Percentiles rank a stretch among this genome's conserved stretches.
These are phyloP conservation scores for Aspergillus affinis DNA, from an alignment of 495 filamentous ascomycete genomes.

Conservation along the genomic window DNA sequence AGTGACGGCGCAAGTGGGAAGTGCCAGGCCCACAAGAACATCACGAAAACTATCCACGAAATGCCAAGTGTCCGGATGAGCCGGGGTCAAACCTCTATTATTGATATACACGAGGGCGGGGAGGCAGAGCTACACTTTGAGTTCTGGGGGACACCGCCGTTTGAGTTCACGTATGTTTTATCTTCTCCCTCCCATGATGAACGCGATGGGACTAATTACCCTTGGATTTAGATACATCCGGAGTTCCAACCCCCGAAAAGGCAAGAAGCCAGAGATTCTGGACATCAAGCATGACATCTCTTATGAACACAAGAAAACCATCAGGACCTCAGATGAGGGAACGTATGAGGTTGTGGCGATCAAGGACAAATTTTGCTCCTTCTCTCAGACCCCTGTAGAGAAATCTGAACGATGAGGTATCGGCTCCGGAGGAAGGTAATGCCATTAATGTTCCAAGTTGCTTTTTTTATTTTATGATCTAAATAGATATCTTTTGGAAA, in stretches of 20 bases:
- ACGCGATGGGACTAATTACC: conserved; percentile 13
- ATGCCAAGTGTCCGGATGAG: conserved; percentile 89
- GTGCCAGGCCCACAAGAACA: conserved; percentile 74
- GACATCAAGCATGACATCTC: conserved; percentile 87
- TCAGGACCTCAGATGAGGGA: conserved; percentile 85
- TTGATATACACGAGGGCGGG: conserved; percentile 95
- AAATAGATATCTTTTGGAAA: neutral
- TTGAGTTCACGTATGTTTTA: conserved; percentile 79
- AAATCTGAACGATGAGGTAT: conserved; percentile 40
- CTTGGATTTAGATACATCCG: conserved; percentile 67
- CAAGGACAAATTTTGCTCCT: conserved; percentile 86
- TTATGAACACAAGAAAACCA: conserved; percentile 73
- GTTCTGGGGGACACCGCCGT: conserved; percentile 92
- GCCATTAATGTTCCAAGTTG: conserved; percentile 21
- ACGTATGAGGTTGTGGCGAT: conserved; percentile 96
- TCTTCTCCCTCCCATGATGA: neutral
- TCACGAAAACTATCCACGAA: conserved; percentile 80
- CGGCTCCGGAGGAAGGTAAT: conserved; percentile 21
- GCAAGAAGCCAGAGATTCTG: conserved; percentile 72
- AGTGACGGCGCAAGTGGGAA: conserved; percentile 72
- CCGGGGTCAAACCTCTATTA: conserved; percentile 70
- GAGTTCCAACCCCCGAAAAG: conserved; percentile 76
- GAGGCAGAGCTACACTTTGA: conserved; percentile 90
- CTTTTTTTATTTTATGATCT: conserved; percentile 7
- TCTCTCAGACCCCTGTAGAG: conserved; percentile 57